Percentiles rank a stretch among this genome's conserved stretches.
Evolutionary conservation across 2,329 filamentous ascomycete genomes (phyloP).

Genomic region (Huntiella omanensis): DNA sequence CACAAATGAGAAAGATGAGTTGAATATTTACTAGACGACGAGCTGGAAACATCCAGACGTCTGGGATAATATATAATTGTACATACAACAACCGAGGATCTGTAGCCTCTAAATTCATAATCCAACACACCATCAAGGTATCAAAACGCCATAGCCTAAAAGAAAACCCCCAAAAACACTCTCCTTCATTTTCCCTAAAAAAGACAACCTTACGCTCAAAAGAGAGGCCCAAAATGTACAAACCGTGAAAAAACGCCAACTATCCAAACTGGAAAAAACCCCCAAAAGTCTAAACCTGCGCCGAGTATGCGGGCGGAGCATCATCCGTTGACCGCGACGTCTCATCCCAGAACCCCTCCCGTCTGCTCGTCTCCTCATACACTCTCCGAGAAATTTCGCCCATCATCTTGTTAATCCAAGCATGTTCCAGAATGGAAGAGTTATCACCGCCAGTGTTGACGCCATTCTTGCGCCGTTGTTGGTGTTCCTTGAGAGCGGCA

Average conservation of each 20-base stretch:
- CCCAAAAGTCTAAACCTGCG: background rate
- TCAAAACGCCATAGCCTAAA: background rate
- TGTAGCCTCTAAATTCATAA: background rate
- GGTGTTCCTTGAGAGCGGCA: constrained; percentile 6
- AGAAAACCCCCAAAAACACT: background rate
- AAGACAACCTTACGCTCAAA: background rate
- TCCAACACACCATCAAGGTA: background rate
- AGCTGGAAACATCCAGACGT: background rate
- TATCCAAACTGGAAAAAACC: background rate
- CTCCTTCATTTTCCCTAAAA: background rate
- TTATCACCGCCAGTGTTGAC: constrained; percentile 22
- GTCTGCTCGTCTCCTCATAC: constrained; percentile 60
- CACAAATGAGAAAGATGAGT: background rate
- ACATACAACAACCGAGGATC: background rate
- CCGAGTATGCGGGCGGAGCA: constrained; percentile 45
- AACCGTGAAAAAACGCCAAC: background rate
- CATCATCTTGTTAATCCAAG: constrained; percentile 86
- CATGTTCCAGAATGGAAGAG: constrained; percentile 53
- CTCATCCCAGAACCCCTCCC: constrained; percentile 33
- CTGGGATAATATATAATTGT: background rate
- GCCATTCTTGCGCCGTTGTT: constrained; percentile 14
- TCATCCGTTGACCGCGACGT: constrained; percentile 25
- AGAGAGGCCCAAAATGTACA: background rate
- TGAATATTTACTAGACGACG: background rate
- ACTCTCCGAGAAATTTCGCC: constrained; percentile 76